Conservation (phyloP, 306 rosid genomes). For the Medicago ruthenica region DNA sequence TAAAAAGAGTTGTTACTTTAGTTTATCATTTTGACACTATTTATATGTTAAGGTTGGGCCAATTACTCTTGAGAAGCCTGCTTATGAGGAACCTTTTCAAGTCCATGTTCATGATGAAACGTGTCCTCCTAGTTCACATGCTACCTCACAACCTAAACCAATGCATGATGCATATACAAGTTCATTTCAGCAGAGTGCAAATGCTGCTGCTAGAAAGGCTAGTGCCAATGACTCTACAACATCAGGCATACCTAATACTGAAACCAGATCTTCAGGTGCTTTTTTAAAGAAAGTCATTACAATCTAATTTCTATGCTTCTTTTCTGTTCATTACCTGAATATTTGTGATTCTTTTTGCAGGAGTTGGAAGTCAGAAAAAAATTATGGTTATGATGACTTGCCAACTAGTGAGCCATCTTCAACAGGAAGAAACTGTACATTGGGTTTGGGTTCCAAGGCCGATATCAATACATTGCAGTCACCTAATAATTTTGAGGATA, state of each 20-base stretch:
- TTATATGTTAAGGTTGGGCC: constrained; percentile 65
- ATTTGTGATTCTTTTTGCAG: constrained; percentile 50
- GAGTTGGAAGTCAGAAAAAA: constrained; percentile 47
- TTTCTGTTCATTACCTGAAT: constrained; percentile 29
- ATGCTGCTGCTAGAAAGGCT: constrained; percentile 46
- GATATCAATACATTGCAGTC: constrained; percentile 35
- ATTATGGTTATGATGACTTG: constrained; percentile 43
- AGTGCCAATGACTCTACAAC: constrained; percentile 43
- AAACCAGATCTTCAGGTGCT: constrained; percentile 65
- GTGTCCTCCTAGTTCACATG: constrained; percentile 54
- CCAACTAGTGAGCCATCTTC: constrained; percentile 45
- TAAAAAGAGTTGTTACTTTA: constrained; percentile 19
- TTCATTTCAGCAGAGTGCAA: constrained; percentile 48
- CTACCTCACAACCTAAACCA: constrained; percentile 51
- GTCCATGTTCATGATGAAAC: constrained; percentile 55
- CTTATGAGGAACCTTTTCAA: constrained; percentile 61
- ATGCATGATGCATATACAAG: constrained; percentile 42
- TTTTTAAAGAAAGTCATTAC: not conserved
- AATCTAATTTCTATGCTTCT: constrained; percentile 15
- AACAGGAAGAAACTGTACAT: constrained; percentile 41
- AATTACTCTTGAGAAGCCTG: constrained; percentile 57
- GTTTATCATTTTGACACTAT: constrained; percentile 33
- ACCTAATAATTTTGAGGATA: constrained; percentile 45
- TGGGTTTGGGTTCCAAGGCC: constrained; percentile 36
- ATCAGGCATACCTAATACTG: constrained; percentile 49